Evolutionary conservation across 768 basidiomycete species (phyloP), one percentile per base, ranked within the genome.

Genomic region (Lactarius sanguifluus): DNA sequence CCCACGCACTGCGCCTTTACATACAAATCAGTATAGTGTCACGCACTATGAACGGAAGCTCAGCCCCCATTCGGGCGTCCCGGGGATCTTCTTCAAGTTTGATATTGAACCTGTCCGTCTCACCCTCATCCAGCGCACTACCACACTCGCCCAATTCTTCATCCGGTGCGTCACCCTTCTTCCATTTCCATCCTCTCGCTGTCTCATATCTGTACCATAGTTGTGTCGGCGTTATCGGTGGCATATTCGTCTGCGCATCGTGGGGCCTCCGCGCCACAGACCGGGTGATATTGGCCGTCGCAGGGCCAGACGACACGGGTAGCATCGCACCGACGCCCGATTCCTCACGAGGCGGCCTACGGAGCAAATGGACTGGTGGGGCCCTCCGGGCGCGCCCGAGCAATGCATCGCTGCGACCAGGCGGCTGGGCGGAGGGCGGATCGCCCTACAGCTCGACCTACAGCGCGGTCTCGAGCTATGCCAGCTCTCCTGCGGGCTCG

Each of bases 21-120:
- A 83, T 47, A 94, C 92, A 2, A 84, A 91, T 73, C 92, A 96
- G 76, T 98, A 98, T 78, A 92, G 92, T 56, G 96, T 98, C 6
- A 98, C 94, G 0, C 94, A 97, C 77, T 96, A 98, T 71, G 87
- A 85, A 1, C 86, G 92, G 36, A 81, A 84, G 20, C 79, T 97
- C 2, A 79, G 85, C 23, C 90, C 92, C 73, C 86, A 91, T 69
- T 78, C 81, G 18, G 92, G 91, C 8, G 89, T 93, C 0, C 96
- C 96, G 0, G 96, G 92, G 18, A 96, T 98, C 74, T 98, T 96
- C 82, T 97, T 98, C 89, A 97, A 98, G 77, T 98, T 94, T 75
- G 96, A 99, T 65, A 78, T 98, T 43, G 96, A 99, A 74, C 94
- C 96, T 0, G 83, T 98, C 77, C 81, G 85, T 28, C 82, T 98